These are phyloP conservation scores for Nannochloropsis gaditana DNA, from an alignment of 108 stramenopile species.

Conservation along the genomic window DNA sequence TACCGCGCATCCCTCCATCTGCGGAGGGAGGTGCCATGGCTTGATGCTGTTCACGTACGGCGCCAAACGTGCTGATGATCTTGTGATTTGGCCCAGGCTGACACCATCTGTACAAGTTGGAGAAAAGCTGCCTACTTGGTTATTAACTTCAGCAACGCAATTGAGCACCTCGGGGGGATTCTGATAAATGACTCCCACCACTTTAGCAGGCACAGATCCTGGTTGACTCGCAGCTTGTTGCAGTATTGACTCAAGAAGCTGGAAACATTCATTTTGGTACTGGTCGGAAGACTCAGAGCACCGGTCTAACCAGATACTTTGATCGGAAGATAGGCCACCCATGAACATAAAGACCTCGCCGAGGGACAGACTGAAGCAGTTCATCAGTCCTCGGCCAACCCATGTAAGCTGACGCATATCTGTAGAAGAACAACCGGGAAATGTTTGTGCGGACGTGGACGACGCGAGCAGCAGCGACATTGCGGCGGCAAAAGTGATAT, in stretches of 20 bases:
- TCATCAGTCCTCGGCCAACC: slow-evolving; percentile 3
- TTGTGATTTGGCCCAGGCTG: neutral
- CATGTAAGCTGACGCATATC: slow-evolving; percentile 7
- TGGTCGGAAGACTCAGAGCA: neutral
- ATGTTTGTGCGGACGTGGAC: neutral
- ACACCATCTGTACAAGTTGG: neutral
- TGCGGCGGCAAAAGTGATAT: neutral
- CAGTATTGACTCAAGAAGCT: slow-evolving; percentile 20
- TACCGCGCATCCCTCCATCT: neutral
- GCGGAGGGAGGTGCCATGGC: neutral
- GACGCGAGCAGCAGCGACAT: neutral
- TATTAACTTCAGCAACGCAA: neutral
- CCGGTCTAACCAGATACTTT: neutral
- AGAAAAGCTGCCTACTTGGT: neutral
- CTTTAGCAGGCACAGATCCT: neutral
- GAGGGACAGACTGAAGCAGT: slow-evolving; percentile 7
- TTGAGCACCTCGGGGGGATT: neutral
- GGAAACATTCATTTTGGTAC: neutral
- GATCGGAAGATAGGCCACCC: neutral
- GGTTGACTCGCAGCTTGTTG: neutral
- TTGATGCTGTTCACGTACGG: neutral
- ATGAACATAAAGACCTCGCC: slow-evolving; percentile 7
- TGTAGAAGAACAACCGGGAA: neutral
- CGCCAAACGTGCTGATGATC: neutral
- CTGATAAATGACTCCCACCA: neutral